Percentiles rank a stretch among this genome's conserved stretches.
Conservation (phyloP, 345 rosid genomes). For the Acer saccharum region DNA sequence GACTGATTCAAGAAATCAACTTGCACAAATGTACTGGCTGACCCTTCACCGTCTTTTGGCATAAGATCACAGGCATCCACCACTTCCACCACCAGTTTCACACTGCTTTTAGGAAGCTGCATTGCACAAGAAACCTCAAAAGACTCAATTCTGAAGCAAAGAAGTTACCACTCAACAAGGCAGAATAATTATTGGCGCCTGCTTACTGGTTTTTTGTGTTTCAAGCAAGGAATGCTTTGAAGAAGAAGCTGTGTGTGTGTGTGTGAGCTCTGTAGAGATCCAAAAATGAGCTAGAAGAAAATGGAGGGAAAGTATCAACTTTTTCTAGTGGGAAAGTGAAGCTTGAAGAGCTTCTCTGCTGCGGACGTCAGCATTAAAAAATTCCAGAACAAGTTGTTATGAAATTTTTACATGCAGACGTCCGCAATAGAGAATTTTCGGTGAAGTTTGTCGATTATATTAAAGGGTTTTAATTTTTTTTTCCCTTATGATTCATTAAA, state of each 20-base stretch:
- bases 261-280: not conserved
- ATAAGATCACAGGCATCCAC: constrained; percentile 59
- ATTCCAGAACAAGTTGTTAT: not conserved
- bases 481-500: not conserved
- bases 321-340: constrained; percentile 23
- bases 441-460: not conserved
- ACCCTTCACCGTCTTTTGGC: constrained; percentile 57
- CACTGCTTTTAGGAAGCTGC: constrained; percentile 37
- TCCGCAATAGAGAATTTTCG: not conserved
- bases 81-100: constrained; percentile 48
- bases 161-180: constrained; percentile 40
- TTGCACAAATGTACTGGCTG: constrained; percentile 53
- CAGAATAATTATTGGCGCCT: not conserved
- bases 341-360: not conserved
- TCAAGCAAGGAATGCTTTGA: constrained; percentile 68
- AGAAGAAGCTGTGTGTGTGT: constrained; percentile 38
- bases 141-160: constrained; percentile 55
- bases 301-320: constrained; percentile 37
- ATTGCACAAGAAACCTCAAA: constrained; percentile 42
- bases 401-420: not conserved
- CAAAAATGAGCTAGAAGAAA: constrained; percentile 13
- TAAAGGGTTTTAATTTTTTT: not conserved
- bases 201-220: not conserved
- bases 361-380: not conserved
- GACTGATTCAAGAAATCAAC: constrained; percentile 51